phyloP scores from a whole-genome alignment of 805 yeast genomes.

The Cyberlindnera xylosilytica region DNA sequence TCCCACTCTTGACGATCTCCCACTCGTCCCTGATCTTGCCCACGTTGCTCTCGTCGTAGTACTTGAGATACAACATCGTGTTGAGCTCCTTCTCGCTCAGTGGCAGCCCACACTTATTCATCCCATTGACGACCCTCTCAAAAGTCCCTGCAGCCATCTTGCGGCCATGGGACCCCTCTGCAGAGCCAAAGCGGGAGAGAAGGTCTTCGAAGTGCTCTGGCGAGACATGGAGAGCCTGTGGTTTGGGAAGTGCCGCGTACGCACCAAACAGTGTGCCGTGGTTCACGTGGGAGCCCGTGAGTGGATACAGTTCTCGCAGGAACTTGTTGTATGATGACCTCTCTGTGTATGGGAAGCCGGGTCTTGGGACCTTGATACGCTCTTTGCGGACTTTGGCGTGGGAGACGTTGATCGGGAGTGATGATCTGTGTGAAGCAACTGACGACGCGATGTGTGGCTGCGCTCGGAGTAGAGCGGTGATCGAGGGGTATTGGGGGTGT shows the following conservation, averaged over 20 bases:
- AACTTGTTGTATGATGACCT: conserved; percentile 20
- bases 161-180: conserved; percentile 13
- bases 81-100: conserved; percentile 30
- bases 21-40: conserved; percentile 9
- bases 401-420: conserved; percentile 11
- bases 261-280: conserved; percentile 20
- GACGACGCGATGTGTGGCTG: background rate
- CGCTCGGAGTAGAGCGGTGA: background rate
- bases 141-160: background rate
- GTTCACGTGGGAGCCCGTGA: conserved; percentile 4
- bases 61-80: conserved; percentile 19
- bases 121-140: conserved; percentile 16
- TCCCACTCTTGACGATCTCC: conserved; percentile 1
- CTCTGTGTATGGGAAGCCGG: conserved; percentile 9
- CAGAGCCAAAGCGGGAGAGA: conserved; percentile 19
- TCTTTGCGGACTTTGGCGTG: background rate
- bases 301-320: conserved; percentile 21
- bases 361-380: conserved; percentile 11
- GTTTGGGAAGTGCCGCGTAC: conserved; percentile 31
- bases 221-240: conserved; percentile 30
- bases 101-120: conserved; percentile 28
- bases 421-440: background rate
- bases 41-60: conserved; percentile 11
- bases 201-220: conserved; percentile 32
- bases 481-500: conserved; percentile 2